phyloP scores from a whole-genome alignment of 768 basidiomycete genomes.

The Termitomyces sp. region DNA sequence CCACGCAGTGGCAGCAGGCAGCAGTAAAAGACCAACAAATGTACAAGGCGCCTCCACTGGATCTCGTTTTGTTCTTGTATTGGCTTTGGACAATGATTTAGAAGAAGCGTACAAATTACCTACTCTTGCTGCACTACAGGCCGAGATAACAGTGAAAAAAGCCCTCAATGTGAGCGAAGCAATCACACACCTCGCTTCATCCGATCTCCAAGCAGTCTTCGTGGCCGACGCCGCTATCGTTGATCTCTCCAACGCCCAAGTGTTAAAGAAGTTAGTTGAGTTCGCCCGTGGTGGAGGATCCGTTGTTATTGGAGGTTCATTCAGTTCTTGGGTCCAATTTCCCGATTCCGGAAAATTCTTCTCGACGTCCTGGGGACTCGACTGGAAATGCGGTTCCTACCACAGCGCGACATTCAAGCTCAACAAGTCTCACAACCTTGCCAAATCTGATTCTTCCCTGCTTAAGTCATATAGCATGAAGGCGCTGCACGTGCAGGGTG shows the following conservation, averaged over 20 bases:
- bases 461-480: conserved; percentile 36
- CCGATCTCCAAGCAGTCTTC: conserved; percentile 27
- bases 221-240: conserved; percentile 32
- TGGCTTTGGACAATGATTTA: conserved; percentile 23
- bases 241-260: conserved; percentile 13
- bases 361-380: conserved; percentile 24
- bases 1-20: not conserved
- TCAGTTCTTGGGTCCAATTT: conserved; percentile 24
- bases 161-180: conserved; percentile 17
- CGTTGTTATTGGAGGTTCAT: conserved; percentile 29
- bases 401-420: conserved; percentile 30
- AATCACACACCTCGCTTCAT: conserved; percentile 20
- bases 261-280: conserved; percentile 27
- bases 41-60: not conserved
- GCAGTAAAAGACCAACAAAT: not conserved
- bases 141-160: conserved; percentile 19
- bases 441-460: conserved; percentile 22
- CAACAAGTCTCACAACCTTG: conserved; percentile 24
- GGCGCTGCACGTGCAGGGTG: conserved; percentile 27
- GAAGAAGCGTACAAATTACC: conserved; percentile 19
- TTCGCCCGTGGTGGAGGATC: conserved; percentile 33
- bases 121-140: conserved; percentile 22
- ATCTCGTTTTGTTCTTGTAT: conserved; percentile 21
- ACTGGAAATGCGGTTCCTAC: conserved; percentile 35
- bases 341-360: conserved; percentile 23